Percentiles rank a stretch among this genome's conserved stretches.
phyloP scores from a whole-genome alignment of 371 early-diverging fungal genomes.

The Cokeromyces recurvatus region DNA sequence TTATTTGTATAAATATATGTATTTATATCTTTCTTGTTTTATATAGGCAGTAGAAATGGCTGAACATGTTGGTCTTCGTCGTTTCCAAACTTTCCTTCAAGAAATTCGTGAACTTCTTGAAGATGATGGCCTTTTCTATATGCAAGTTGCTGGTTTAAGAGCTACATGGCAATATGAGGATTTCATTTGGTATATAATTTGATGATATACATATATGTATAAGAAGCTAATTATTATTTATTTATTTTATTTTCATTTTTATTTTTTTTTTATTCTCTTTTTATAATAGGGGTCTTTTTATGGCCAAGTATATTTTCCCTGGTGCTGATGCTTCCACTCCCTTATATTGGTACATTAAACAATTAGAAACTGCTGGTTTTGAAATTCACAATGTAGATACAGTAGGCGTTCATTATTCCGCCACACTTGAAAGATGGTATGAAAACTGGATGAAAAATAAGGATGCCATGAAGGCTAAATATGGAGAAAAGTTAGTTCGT shows the following conservation, averaged over 20 bases:
- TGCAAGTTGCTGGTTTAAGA: constrained; percentile 96
- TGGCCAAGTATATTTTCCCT: constrained; percentile 98
- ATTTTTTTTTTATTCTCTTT: too few species aligned
- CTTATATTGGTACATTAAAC: constrained; percentile 87
- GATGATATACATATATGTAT: too few species aligned
- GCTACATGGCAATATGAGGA: constrained; percentile 87
- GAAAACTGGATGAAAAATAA: constrained; percentile 94
- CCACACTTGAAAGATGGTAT: constrained; percentile 95
- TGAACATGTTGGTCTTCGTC: constrained; percentile 95
- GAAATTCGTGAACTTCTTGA: constrained; percentile 93
- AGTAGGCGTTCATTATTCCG: constrained; percentile 96
- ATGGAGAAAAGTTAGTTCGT: constrained; percentile 81
- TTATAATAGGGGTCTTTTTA: constrained; percentile 85
- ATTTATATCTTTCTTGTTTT: too few species aligned
- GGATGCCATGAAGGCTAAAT: constrained; percentile 73
- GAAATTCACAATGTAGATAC: constrained; percentile 88
- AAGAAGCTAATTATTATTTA: too few species aligned
- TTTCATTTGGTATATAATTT: constrained; percentile 59
- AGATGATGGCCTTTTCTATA: constrained; percentile 96
- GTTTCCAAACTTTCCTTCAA: constrained; percentile 85
- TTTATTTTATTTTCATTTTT: too few species aligned
- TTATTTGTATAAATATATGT: too few species aligned
- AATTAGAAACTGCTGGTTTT: constrained; percentile 91
- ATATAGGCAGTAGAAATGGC: constrained; percentile 90
- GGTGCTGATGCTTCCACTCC: constrained; percentile 97